These are phyloP conservation scores for Thielaviopsis punctulata DNA, from an alignment of 2,329 filamentous ascomycete genomes.

Conservation along the genomic window DNA sequence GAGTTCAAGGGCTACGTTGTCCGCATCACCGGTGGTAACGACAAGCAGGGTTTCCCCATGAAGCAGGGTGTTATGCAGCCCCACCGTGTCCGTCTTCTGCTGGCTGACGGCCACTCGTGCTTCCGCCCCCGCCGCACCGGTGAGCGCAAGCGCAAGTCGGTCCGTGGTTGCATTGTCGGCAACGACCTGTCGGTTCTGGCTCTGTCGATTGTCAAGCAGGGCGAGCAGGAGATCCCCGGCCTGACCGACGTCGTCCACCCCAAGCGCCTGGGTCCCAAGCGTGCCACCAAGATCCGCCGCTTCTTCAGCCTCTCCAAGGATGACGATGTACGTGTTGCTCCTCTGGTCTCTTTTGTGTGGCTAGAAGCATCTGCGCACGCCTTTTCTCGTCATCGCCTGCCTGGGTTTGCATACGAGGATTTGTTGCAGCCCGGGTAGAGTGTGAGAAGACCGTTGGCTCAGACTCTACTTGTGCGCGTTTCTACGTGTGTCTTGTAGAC, in stretches of 20 bases:
- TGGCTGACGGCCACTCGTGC: constrained; percentile 94
- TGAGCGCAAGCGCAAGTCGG: constrained; percentile 98
- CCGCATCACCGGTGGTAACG: constrained; percentile 98
- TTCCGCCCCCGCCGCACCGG: constrained; percentile 95
- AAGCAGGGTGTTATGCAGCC: constrained; percentile 99
- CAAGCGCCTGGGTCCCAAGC: constrained; percentile 99
- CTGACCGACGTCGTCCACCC: constrained; percentile 95
- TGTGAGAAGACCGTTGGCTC: constrained; percentile 31
- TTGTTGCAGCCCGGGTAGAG: constrained; percentile 35
- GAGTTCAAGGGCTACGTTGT: constrained; percentile 99
- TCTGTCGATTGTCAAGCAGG: constrained; percentile 94
- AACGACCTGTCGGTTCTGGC: constrained; percentile 91
- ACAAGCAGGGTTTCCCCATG: constrained; percentile 99
- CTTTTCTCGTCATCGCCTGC: constrained; percentile 53
- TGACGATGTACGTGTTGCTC: constrained; percentile 79
- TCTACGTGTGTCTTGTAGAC: background rate
- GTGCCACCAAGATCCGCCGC: constrained; percentile 97
- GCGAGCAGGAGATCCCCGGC: constrained; percentile 82
- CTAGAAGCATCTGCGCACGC: constrained; percentile 15
- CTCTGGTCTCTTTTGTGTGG: constrained; percentile 26
- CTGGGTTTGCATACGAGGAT: constrained; percentile 31
- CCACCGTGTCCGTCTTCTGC: constrained; percentile 93
- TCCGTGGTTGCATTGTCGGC: constrained; percentile 96
- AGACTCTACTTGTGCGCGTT: constrained; percentile 5
- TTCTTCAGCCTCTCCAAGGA: constrained; percentile 99